These are phyloP conservation scores for Eucalyptus paniculata DNA, from an alignment of 345 rosid genomes.

Conservation along the genomic window DNA sequence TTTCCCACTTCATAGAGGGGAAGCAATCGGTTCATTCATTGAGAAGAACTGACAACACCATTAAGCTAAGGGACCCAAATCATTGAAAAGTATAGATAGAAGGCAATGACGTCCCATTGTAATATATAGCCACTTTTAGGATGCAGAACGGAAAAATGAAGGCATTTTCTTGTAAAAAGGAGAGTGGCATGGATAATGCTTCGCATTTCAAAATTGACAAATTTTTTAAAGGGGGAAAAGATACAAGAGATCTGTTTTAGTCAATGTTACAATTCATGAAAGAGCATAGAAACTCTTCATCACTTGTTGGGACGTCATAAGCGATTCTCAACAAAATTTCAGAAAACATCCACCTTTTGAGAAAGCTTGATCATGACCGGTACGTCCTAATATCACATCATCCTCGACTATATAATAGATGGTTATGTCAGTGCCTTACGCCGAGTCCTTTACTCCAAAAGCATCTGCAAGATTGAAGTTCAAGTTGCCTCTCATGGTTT, in stretches of 20 bases:
- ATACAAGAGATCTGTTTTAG: neutral
- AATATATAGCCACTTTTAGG: neutral
- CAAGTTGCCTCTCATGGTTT: constrained; percentile 70
- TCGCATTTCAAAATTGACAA: neutral
- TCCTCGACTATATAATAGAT: neutral
- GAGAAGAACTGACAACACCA: neutral
- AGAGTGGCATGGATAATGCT: neutral
- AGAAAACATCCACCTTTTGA: neutral
- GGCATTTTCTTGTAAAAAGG: neutral
- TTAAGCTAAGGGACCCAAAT: neutral
- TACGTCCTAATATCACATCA: neutral
- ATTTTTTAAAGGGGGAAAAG: neutral
- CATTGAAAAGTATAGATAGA: neutral
- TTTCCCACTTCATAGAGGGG: neutral
- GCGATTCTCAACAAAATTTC: neutral
- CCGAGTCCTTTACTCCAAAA: constrained; percentile 22
- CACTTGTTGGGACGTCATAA: neutral
- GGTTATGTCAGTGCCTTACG: neutral
- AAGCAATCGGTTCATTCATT: neutral
- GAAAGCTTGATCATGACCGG: neutral
- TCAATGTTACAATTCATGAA: neutral
- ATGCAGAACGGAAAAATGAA: neutral
- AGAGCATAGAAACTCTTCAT: neutral
- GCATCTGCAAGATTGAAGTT: constrained; percentile 73
- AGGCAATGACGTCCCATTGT: neutral